Conservation (phyloP, 78 protist genomes). For the Polysphondylium violaceum region DNA sequence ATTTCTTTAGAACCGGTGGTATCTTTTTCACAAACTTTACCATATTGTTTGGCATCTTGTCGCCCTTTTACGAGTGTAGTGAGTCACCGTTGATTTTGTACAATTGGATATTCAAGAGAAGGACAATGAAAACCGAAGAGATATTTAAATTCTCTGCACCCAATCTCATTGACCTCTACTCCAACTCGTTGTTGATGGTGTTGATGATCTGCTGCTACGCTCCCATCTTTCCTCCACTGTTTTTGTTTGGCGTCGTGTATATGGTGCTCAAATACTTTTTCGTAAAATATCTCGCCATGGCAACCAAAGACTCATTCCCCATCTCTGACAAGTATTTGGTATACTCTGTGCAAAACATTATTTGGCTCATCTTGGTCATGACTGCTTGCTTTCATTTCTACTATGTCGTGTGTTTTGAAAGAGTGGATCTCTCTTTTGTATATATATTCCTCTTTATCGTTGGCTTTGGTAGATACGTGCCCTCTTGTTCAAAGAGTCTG, state of each 20-base stretch:
- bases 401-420: background rate
- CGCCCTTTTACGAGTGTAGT: slow-evolving; percentile 43
- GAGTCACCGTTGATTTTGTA: background rate
- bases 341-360: slow-evolving; percentile 24
- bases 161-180: slow-evolving; percentile 42
- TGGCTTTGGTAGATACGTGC: slow-evolving; percentile 58
- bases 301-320: slow-evolving; percentile 30
- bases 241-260: background rate
- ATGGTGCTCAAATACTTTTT: slow-evolving; percentile 22
- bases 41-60: slow-evolving; percentile 13
- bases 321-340: slow-evolving; percentile 29
- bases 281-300: slow-evolving; percentile 32
- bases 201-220: slow-evolving; percentile 53
- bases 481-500: slow-evolving; percentile 44
- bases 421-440: slow-evolving; percentile 30
- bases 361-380: slow-evolving; percentile 35
- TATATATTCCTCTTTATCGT: slow-evolving; percentile 22
- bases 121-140: slow-evolving; percentile 1
- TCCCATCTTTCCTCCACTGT: slow-evolving; percentile 43
- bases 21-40: slow-evolving; percentile 31
- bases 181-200: slow-evolving; percentile 33
- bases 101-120: background rate
- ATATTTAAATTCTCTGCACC: slow-evolving; percentile 2
- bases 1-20: slow-evolving; percentile 58
- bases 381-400: background rate